Base-by-base conservation (phyloP, 23 red algal genomes). In the Gracilaria domingensis region DNA sequence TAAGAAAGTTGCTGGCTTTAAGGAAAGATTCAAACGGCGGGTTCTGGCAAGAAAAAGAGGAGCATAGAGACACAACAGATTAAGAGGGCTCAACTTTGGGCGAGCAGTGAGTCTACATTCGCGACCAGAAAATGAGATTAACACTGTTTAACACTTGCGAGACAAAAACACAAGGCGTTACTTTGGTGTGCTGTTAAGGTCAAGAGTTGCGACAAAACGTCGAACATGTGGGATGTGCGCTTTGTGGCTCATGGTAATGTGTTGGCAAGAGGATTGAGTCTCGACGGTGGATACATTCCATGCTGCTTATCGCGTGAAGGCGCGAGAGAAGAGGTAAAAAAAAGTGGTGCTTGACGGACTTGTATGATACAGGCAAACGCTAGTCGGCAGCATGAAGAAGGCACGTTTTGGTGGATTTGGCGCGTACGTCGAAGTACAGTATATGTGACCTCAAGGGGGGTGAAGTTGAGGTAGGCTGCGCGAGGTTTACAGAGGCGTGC, bases 41-140 rank as follows among this genome's bases (percentile, higher is more conserved):
- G 18, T 59, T 75, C 57, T 90, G 87, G 87, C 87, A 90, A 16
- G 36, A 33, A 8, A 90, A 75, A 42, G 40, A 57, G n/a, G 87
- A 90, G 39, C 87, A 90, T 81, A 51, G 87, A 20, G 87, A 75
- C 59, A 66, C 32, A n/a, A 4, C 57, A 1, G 87, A 21, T 11
- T 51, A 34, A 12, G n/a, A n/a, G n/a, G n/a, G n/a, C n/a, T n/a
- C n/a, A n/a, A n/a, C n/a, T 75, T 75, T 8, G 87, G 87, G 24
- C 71, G 73, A 3, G 87, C 81, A 0, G 71, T 72, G n/a, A 90
- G 87, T 78, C 5, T 90, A 12, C 81, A 80, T 37, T 66, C 73
- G 25, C 35, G 23, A 18, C 0, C 9, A 12, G 87, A 90, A 17
- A 69, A 60, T 45, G 54, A 80, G 30, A 11, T 8, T 0, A 38